Conservation (phyloP, 1,139 yeast genomes). For the Candida glucosophila region DNA sequence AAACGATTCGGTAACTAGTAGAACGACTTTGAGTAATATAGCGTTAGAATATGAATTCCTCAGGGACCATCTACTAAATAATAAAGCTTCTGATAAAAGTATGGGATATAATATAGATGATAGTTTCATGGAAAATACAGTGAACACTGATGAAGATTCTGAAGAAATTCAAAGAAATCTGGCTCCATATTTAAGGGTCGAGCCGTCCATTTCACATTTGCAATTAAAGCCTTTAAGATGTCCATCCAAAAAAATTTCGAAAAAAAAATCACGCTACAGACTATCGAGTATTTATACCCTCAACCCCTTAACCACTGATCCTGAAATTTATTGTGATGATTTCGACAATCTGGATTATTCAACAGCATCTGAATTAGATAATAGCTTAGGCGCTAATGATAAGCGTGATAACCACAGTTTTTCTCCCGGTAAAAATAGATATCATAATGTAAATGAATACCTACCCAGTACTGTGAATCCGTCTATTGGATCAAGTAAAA, state of each 20-base stretch:
- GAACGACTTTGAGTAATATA: constrained; percentile 43
- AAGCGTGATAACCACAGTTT: too few species aligned
- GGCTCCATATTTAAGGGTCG: constrained; percentile 7
- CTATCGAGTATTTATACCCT: constrained; percentile 31
- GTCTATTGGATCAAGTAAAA: constrained; percentile 1
- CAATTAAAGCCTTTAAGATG: constrained; percentile 35
- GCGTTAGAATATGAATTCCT: constrained; percentile 38
- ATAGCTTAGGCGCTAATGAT: too few species aligned
- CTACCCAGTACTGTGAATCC: too few species aligned
- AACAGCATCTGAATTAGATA: not conserved
- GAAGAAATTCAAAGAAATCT: too few species aligned
- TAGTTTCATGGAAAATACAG: too few species aligned
- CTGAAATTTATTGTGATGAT: constrained; percentile 1
- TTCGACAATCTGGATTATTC: not conserved
- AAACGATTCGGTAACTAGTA: constrained; percentile 29
- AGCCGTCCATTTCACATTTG: constrained; percentile 29
- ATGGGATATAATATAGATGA: too few species aligned
- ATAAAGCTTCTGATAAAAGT: too few species aligned
- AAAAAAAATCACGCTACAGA: constrained; percentile 34
- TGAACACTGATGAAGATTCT: too few species aligned
- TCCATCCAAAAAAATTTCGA: constrained; percentile 21
- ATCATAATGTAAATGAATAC: too few species aligned
- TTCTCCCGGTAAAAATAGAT: too few species aligned
- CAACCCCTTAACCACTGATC: constrained; percentile 13
- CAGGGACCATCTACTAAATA: constrained; percentile 3